Percentiles rank a stretch among this genome's conserved stretches.
Evolutionary conservation across 495 filamentous ascomycete species (phyloP).

Genomic region (Aspergillus coremiiformis): DNA sequence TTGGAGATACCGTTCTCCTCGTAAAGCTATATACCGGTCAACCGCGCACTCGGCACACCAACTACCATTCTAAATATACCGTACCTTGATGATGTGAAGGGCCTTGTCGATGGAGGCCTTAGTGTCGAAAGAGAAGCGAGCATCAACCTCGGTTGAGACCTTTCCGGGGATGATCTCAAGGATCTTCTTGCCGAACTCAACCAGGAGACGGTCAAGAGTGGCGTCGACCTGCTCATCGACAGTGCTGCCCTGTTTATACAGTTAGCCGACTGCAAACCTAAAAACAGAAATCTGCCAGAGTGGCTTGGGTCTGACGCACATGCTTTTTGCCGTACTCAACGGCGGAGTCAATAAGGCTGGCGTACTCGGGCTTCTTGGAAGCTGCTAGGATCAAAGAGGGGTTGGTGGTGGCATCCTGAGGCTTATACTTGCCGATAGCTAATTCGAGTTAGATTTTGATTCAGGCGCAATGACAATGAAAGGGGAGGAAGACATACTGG

Average conservation of each 20-base stretch:
- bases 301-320: conserved; percentile 29
- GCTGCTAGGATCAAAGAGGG: conserved; percentile 95
- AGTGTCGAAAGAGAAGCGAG: conserved; percentile 91
- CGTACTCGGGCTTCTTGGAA: conserved; percentile 97
- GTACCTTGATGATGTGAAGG: conserved; percentile 90
- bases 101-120: conserved; percentile 91
- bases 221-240: conserved; percentile 73
- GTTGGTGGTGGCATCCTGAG: conserved; percentile 99
- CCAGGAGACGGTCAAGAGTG: conserved; percentile 85
- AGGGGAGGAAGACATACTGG: conserved; percentile 49
- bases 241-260: conserved; percentile 34
- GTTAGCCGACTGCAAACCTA: background rate
- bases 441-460: conserved; percentile 3
- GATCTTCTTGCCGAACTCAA: conserved; percentile 97
- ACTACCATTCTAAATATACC: conserved; percentile 10
- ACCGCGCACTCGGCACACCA: background rate
- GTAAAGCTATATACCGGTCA: conserved; percentile 63
- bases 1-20: conserved; percentile 83
- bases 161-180: conserved; percentile 94
- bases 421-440: conserved; percentile 99
- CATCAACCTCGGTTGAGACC: conserved; percentile 98
- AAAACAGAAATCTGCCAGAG: background rate
- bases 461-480: conserved; percentile 6
- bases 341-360: conserved; percentile 80
- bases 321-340: conserved; percentile 77